Percentiles rank a stretch among this genome's conserved stretches.
Evolutionary conservation across 2,329 filamentous ascomycete genomes (phyloP).

Genomic region (Dactylonectria macrodidyma): DNA sequence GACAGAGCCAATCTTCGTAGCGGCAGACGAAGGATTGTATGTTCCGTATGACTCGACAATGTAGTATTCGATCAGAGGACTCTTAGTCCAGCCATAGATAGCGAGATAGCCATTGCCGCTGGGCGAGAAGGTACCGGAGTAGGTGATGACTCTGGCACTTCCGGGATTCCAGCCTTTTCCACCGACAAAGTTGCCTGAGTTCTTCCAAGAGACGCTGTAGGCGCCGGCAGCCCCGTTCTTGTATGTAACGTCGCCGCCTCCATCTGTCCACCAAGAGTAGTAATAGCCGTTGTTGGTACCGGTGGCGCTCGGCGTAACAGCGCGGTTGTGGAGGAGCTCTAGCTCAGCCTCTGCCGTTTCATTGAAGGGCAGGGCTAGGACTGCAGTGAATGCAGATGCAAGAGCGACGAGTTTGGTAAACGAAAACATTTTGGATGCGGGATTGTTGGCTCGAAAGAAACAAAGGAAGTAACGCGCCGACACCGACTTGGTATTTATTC

Average conservation of each 20-base stretch:
- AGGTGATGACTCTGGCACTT: slow-evolving; percentile 52
- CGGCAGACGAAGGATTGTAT: slow-evolving; percentile 52
- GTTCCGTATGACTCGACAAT: slow-evolving; percentile 55
- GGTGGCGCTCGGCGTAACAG: slow-evolving; percentile 53
- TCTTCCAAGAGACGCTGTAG: slow-evolving; percentile 62
- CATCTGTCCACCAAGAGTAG: slow-evolving; percentile 66
- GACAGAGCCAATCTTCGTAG: slow-evolving; percentile 52
- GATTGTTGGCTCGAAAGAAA: too few relatives aligned
- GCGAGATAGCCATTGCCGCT: slow-evolving; percentile 56
- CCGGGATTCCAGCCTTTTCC: slow-evolving; percentile 47
- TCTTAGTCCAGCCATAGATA: slow-evolving; percentile 57
- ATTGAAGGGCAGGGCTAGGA: slow-evolving; percentile 38
- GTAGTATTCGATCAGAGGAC: slow-evolving; percentile 57
- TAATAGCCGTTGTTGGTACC: slow-evolving; percentile 58
- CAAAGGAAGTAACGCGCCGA: too few relatives aligned
- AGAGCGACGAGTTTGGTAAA: slow-evolving; percentile 42
- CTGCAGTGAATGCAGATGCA: slow-evolving; percentile 37
- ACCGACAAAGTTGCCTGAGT: slow-evolving; percentile 47
- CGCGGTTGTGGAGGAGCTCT: slow-evolving; percentile 47
- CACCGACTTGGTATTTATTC: too few relatives aligned
- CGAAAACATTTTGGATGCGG: slow-evolving; percentile 34
- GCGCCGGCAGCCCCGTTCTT: slow-evolving; percentile 59
- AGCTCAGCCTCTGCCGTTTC: slow-evolving; percentile 18
- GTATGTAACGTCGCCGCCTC: slow-evolving; percentile 60
- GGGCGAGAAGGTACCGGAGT: slow-evolving; percentile 50